These are phyloP conservation scores for Silene vulgaris DNA, from an alignment of 179 eudicot species.

Conservation along the genomic window DNA sequence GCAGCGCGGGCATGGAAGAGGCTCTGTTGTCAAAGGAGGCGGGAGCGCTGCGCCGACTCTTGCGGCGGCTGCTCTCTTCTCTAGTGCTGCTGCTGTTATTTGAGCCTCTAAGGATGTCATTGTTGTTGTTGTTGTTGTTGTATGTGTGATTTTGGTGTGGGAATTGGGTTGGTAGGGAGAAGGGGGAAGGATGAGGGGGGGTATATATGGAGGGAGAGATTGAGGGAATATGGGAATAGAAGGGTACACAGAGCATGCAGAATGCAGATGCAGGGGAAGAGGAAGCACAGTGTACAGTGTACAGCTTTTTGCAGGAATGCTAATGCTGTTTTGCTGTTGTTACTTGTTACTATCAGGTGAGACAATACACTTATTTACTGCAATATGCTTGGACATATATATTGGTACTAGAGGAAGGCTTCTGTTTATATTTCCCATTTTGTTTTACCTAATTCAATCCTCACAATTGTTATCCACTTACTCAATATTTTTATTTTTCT, in stretches of 20 bases:
- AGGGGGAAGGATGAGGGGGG: background rate
- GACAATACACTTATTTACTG: background rate
- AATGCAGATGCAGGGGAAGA: background rate
- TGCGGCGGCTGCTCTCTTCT: conserved; percentile 30
- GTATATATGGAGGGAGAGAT: background rate
- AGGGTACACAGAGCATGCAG: conserved; percentile 19
- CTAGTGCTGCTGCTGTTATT: conserved; percentile 30
- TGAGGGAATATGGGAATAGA: too few species aligned
- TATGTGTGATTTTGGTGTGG: background rate
- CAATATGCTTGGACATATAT: background rate
- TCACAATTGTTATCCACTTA: too few species aligned
- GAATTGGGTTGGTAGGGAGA: background rate
- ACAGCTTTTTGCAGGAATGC: conserved; percentile 22
- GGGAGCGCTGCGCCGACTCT: conserved; percentile 32
- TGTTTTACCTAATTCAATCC: background rate
- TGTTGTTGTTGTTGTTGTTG: background rate
- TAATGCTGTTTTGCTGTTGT: background rate
- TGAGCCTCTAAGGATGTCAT: background rate
- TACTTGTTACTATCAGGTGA: conserved; percentile 6
- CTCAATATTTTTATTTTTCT: too few species aligned
- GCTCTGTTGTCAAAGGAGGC: conserved; percentile 40
- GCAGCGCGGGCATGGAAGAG: conserved; percentile 64
- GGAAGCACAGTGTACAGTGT: conserved; percentile 15
- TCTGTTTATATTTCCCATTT: background rate
- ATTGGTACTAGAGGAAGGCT: background rate